phyloP scores from a whole-genome alignment of 306 rosid genomes.

The Calophaca sinica region DNA sequence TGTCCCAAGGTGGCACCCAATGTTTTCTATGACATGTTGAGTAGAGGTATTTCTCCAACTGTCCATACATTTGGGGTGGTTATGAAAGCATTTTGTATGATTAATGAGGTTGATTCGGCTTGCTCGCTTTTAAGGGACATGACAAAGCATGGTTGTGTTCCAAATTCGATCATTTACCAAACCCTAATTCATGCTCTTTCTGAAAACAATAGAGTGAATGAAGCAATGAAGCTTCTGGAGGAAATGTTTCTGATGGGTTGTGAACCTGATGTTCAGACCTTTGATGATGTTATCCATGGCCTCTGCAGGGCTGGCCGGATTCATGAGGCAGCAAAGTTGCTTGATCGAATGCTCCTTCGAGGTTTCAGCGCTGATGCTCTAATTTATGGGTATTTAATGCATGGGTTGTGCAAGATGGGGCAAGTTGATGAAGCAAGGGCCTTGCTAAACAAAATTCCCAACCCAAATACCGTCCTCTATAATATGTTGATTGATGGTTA shows the following conservation, averaged over 20 bases:
- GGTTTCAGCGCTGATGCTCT: slow-evolving; percentile 70
- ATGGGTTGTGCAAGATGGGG: slow-evolving; percentile 74
- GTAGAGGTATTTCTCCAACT: slow-evolving; percentile 74
- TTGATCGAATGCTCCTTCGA: slow-evolving; percentile 80
- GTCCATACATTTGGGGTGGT: slow-evolving; percentile 77
- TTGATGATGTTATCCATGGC: slow-evolving; percentile 81
- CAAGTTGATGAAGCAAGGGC: slow-evolving; percentile 80
- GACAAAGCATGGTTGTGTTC: slow-evolving; percentile 92
- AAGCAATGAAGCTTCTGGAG: slow-evolving; percentile 77
- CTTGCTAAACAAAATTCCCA: slow-evolving; percentile 65
- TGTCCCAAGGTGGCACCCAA: slow-evolving; percentile 73
- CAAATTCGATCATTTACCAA: slow-evolving; percentile 84
- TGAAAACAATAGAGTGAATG: slow-evolving; percentile 66
- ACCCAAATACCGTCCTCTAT: slow-evolving; percentile 65
- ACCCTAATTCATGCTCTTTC: slow-evolving; percentile 84
- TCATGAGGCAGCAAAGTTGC: slow-evolving; percentile 80
- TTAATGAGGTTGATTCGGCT: slow-evolving; percentile 85
- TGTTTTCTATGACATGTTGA: slow-evolving; percentile 91
- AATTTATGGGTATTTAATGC: slow-evolving; percentile 82
- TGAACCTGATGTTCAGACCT: slow-evolving; percentile 87
- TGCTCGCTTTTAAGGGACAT: slow-evolving; percentile 84
- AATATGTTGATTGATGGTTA: slow-evolving; percentile 87
- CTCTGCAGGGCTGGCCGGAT: slow-evolving; percentile 68
- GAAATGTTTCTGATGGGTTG: slow-evolving; percentile 97
- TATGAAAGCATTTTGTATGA: slow-evolving; percentile 82